Percentiles rank a stretch among this genome's conserved stretches.
Evolutionary conservation across 2,329 filamentous ascomycete species (phyloP).

Genomic region (Pseudogymnoascus pannorum): DNA sequence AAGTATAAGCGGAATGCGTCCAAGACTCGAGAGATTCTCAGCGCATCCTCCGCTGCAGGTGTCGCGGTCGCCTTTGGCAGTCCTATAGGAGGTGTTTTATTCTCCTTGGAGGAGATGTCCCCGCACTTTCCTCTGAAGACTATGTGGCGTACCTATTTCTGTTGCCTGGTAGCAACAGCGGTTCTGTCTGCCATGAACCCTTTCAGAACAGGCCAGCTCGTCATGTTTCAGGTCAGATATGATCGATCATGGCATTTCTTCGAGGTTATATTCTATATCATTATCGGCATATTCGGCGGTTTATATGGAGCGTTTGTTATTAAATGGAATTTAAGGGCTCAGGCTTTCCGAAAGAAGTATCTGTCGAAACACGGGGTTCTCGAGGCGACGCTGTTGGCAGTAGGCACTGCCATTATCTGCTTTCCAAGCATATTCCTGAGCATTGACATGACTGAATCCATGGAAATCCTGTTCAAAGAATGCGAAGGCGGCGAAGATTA

Average conservation of each 20-base stretch:
- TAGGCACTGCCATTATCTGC: conserved; percentile 81
- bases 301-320: conserved; percentile 96
- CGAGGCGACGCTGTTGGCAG: conserved; percentile 78
- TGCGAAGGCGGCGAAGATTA: conserved; percentile 87
- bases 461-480: conserved; percentile 95
- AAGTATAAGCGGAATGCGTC: conserved; percentile 89
- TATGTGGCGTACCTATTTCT: conserved; percentile 97
- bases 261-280: conserved; percentile 83
- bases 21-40: conserved; percentile 91
- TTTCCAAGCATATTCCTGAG: conserved; percentile 92
- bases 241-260: conserved; percentile 98
- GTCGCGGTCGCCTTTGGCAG: conserved; percentile 96
- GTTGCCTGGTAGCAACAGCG: conserved; percentile 87
- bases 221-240: conserved; percentile 98
- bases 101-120: conserved; percentile 97
- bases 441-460: conserved; percentile 99
- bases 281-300: conserved; percentile 88
- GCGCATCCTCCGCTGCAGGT: conserved; percentile 87
- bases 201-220: conserved; percentile 90
- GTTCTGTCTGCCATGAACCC: conserved; percentile 95
- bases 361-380: conserved; percentile 75
- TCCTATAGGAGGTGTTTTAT: conserved; percentile 92
- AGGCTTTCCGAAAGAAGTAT: conserved; percentile 92
- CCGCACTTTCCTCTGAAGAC: conserved; percentile 95
- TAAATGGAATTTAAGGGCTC: conserved; percentile 88